phyloP scores from a whole-genome alignment of 805 yeast species.

The Wickerhamiella domercqiae region DNA sequence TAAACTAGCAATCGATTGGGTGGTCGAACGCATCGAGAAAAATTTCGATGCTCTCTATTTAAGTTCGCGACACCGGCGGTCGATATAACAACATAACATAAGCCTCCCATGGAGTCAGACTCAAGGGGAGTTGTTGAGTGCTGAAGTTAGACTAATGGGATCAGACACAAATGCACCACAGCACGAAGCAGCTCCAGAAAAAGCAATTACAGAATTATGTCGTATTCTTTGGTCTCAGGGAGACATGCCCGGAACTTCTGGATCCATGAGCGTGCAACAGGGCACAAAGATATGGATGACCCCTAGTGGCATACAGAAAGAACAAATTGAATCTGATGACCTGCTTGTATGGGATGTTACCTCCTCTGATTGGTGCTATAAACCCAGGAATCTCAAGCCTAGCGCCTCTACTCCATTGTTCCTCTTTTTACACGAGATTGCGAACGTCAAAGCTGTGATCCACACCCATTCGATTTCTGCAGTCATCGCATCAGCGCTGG shows the following conservation, averaged over 20 bases:
- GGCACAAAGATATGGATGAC: slow-evolving; percentile 52
- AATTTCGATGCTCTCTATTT: no score
- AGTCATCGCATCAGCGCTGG: slow-evolving; percentile 56
- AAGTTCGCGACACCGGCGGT: no score
- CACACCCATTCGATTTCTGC: slow-evolving; percentile 90
- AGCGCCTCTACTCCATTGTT: slow-evolving; percentile 89
- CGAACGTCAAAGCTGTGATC: slow-evolving; percentile 81
- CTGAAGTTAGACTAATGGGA: slow-evolving; percentile 15
- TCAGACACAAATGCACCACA: slow-evolving; percentile 17
- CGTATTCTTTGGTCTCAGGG: slow-evolving; percentile 58
- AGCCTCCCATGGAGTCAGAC: no score
- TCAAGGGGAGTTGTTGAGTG: no score
- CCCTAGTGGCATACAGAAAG: slow-evolving; percentile 95
- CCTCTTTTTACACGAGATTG: slow-evolving; percentile 47
- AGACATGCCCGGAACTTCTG: slow-evolving; percentile 96
- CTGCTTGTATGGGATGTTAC: slow-evolving; percentile 60
- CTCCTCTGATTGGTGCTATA: slow-evolving; percentile 36
- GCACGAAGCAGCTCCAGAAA: slow-evolving; percentile 47
- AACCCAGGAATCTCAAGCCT: slow-evolving; percentile 63
- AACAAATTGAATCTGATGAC: slow-evolving; percentile 64
- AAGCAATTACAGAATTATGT: slow-evolving; percentile 70
- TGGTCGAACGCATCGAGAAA: no score
- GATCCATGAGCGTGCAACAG: slow-evolving; percentile 69
- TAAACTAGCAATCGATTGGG: no score
- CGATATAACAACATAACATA: no score